Percentiles rank a stretch among this genome's conserved stretches.
Conservation (phyloP, 148 eudicot species). For the Rhododendron williamsianum region DNA sequence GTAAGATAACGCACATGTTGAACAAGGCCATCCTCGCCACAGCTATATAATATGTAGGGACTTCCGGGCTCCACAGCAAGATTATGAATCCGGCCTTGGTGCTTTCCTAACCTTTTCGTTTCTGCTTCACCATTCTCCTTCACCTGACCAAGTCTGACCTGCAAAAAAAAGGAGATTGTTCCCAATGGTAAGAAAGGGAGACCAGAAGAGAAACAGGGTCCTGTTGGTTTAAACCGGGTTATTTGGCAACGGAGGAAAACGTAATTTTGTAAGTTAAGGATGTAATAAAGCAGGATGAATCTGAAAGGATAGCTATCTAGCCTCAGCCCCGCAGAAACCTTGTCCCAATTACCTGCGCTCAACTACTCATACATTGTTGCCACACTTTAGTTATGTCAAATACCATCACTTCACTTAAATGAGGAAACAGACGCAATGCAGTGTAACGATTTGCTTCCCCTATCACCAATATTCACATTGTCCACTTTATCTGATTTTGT, state of each 20-base stretch:
- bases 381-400: not conserved
- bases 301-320: not conserved
- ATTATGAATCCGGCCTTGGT: conserved; percentile 63
- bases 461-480: not conserved
- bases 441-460: not conserved
- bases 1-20: conserved; percentile 53
- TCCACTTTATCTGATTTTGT: not conserved
- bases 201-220: not conserved
- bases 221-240: not conserved
- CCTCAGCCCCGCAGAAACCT: not conserved
- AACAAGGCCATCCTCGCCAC: conserved; percentile 79
- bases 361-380: not conserved
- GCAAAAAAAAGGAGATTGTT: not conserved
- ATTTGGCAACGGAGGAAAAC: not conserved
- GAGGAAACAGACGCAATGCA: not conserved
- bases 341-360: not conserved
- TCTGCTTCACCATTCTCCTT: conserved; percentile 49
- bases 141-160: conserved; percentile 67
- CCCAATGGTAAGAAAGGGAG: not conserved
- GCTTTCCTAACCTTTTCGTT: conserved; percentile 60
- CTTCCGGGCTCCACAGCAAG: conserved; percentile 83
- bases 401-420: not conserved
- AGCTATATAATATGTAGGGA: conserved; percentile 65
- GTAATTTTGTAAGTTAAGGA: not conserved
- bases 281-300: not conserved